A percentile compares a stretch with the other conserved stretches of the same genome.
These are phyloP conservation scores for Mucor circinelloides DNA, from an alignment of 371 early-diverging fungal genomes.

Conservation along the genomic window DNA sequence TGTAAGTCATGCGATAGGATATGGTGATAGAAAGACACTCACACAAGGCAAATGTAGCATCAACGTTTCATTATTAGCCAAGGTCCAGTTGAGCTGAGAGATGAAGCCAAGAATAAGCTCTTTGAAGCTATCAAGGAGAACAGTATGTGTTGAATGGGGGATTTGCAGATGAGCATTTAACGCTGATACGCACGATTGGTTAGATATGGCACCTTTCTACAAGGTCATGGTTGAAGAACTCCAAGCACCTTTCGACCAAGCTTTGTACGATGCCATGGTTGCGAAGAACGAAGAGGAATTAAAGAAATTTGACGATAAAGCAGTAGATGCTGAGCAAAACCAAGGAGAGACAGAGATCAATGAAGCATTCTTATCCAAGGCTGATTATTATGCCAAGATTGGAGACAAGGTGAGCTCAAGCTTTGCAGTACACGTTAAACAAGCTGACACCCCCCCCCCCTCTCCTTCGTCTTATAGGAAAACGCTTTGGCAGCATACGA, in stretches of 20 bases:
- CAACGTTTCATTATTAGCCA: conserved; percentile 71
- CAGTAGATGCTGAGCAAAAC: conserved; percentile 89
- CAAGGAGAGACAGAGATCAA: conserved; percentile 94
- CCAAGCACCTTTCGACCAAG: conserved; percentile 57
- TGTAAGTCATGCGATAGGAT: conserved; percentile 20
- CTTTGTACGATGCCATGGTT: conserved; percentile 57
- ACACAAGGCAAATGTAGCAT: conserved; percentile 49
- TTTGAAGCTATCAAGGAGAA: conserved; percentile 71
- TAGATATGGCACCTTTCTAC: conserved; percentile 91
- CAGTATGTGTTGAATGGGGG: conserved; percentile 47
- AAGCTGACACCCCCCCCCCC: too few species aligned
- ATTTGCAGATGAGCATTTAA: background rate
- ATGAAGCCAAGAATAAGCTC: conserved; percentile 64
- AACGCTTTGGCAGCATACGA: conserved; percentile 84
- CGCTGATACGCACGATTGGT: background rate
- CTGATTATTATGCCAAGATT: conserved; percentile 89
- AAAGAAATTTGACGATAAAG: conserved; percentile 77
- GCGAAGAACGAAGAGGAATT: conserved; percentile 76
- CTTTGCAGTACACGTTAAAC: background rate
- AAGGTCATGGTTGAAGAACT: conserved; percentile 67
- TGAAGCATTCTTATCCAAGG: conserved; percentile 90
- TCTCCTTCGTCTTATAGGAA: too few species aligned
- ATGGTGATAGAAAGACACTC: too few species aligned
- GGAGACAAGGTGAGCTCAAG: conserved; percentile 79
- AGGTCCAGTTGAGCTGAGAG: conserved; percentile 63